Base-by-base conservation (phyloP, 148 eudicot genomes). In the Rhododendron williamsianum region DNA sequence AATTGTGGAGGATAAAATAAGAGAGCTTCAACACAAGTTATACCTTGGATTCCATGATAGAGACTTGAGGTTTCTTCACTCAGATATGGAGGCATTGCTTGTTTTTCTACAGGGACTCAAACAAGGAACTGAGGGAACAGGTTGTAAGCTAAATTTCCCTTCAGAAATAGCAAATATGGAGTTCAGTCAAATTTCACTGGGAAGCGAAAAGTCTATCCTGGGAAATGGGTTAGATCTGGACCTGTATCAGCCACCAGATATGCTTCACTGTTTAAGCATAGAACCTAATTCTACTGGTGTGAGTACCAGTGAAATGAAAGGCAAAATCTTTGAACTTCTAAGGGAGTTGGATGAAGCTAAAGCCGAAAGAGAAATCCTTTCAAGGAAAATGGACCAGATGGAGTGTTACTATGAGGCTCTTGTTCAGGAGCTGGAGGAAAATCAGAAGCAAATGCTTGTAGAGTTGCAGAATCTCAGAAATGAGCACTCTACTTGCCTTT, bases 371-470 rank as follows among this genome's bases (percentile, higher is more conserved):
- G 99, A 94, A 83, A 88, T 77, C 86, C 89, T 97, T 63, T 84
- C 87, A 43, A 89, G 92, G 89, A 94, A 97, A 87, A 95, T 94
- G 99, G 92, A 91, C 90, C 94, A 97, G 88, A 97, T 97, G 99
- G 98, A 97, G 84, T 92, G 95, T 83, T 95, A 97, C 81, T 97
- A 97, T 87, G 98, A 97, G 92, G 98, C 98, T 69, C 98, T 97
- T 81, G 86, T 95, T 88, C 98, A 94, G 84, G 99, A 97, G 87
- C 95, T 97, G 18, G 99, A 97, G 91, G 98, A 90, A 92, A 95
- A 88, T 89, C 99, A 97, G 86, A 95, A 94, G 90, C 96, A 90
- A 87, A 88, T 95, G 89, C 89, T 97, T 56, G 95, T 89, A 65
- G 98, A 97, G 87, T 86, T 95, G 88, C 99, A 95, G 89, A 92